These are phyloP conservation scores for Backusella tarrabulga DNA, from an alignment of 192 early-diverging fungal species.

Conservation along the genomic window DNA sequence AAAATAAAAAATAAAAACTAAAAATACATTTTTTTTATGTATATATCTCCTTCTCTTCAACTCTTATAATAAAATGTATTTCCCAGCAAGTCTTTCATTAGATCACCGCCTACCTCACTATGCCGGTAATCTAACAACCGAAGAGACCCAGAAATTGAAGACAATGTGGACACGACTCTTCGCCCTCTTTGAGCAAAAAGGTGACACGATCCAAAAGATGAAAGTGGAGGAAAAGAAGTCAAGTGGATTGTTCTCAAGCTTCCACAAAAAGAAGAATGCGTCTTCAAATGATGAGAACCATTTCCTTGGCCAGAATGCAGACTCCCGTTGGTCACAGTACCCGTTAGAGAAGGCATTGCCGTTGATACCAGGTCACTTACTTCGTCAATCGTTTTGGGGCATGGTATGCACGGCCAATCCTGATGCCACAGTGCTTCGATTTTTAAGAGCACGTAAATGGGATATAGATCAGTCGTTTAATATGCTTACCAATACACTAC, in stretches of 20 bases:
- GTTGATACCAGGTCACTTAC: slow-evolving; percentile 3
- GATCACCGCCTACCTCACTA: neutral
- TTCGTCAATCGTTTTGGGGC: slow-evolving; percentile 64
- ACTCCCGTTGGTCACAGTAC: neutral
- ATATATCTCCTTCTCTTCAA: neutral
- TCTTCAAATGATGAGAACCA: neutral
- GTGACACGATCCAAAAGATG: neutral
- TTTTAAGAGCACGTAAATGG: slow-evolving; percentile 90
- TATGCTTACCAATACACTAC: slow-evolving; percentile 69
- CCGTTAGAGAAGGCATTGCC: slow-evolving; percentile 26
- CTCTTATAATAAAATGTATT: neutral
- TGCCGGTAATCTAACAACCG: slow-evolving; percentile 37
- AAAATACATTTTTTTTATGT: no score
- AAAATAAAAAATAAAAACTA: neutral
- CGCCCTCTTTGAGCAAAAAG: slow-evolving; percentile 39
- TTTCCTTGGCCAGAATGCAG: neutral
- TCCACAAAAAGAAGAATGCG: neutral
- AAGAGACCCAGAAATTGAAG: slow-evolving; percentile 45
- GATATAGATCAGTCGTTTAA: slow-evolving; percentile 66
- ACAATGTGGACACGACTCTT: slow-evolving; percentile 44
- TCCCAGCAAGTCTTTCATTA: neutral
- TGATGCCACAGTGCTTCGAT: slow-evolving; percentile 72
- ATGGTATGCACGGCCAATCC: slow-evolving; percentile 64
- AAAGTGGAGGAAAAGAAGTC: neutral
- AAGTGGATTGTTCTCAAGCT: neutral